Base-by-base conservation (phyloP, 2,329 filamentous ascomycete genomes). In the Trichoderma aggressivum region DNA sequence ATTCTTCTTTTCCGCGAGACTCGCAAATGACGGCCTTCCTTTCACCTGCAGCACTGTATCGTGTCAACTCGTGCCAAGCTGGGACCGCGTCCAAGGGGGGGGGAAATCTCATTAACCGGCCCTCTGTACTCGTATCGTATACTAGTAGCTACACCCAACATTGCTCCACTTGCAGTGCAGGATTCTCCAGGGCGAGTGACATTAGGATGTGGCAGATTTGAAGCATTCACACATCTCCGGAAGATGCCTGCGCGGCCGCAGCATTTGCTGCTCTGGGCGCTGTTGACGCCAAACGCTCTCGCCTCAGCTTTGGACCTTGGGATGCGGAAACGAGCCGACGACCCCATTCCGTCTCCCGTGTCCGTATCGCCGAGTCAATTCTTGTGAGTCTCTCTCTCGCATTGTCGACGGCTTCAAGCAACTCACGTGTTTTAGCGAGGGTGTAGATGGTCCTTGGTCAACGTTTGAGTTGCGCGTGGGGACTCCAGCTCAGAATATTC, bases 381-480 rank as follows among this genome's bases (percentile, higher is more conserved):
- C 28, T 72, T 72, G 71, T 72, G 39, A 72, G 71, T 65, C 32
- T 7, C 18, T 50, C 26, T 50, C 26, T 28, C 12, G 3, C 21
- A 16, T 3, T 1, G 4, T 28, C 24, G 61, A 56, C n/a, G 24
- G 16, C 47, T 53, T 53, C 8, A 24, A 30, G 6, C 11, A 34
- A 21, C 61, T 70, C 32, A 65, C 30, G 10, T 56, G 30, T 14
- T 34, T 24, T 53, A 72, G 71, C n/a, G 71, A 72, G 16, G 71
- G 71, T 2, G 18, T 68, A n/a, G 71, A 72, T 36, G 71, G 71
- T 3, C 71, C 55, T 28, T 72, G 71, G 71, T 72, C 71, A 18
- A 71, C 62, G 7, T 72, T 72, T 71, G 71, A 71, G 56, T 56
- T 72, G 12, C 71, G 71, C 6, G 71, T 72, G 7, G 71, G 71